These are phyloP conservation scores for Auriscalpium vulgare DNA, from an alignment of 768 basidiomycete species.

Conservation along the genomic window DNA sequence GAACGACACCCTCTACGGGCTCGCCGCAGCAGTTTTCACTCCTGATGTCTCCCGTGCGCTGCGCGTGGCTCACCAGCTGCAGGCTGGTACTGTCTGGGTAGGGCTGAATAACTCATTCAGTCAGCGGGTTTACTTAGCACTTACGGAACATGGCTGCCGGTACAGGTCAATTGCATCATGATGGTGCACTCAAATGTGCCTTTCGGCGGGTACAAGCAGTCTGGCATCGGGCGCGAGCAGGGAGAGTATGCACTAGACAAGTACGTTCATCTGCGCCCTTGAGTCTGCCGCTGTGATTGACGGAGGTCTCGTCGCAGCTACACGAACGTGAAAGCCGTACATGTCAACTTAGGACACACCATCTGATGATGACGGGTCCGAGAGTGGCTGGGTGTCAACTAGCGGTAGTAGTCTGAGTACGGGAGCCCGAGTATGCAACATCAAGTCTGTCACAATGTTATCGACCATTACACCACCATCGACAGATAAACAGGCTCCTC, in stretches of 20 bases:
- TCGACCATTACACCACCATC: too few relatives aligned
- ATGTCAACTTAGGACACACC: slow-evolving; percentile 4
- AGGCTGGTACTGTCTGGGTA: slow-evolving; percentile 79
- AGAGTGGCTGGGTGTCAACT: too few relatives aligned
- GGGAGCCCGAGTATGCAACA: too few relatives aligned
- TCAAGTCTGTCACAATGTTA: too few relatives aligned
- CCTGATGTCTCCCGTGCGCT: slow-evolving; percentile 70
- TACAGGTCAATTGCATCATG: slow-evolving; percentile 28
- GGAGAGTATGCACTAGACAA: slow-evolving; percentile 43
- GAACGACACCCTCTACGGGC: slow-evolving; percentile 83
- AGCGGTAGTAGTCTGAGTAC: too few relatives aligned
- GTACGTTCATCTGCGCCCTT: slow-evolving; percentile 12
- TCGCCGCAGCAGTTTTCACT: slow-evolving; percentile 84
- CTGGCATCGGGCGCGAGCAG: slow-evolving; percentile 59
- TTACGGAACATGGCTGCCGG: slow-evolving; percentile 24
- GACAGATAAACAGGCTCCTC: too few relatives aligned
- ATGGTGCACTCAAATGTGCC: slow-evolving; percentile 39
- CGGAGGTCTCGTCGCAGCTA: slow-evolving; percentile 1
- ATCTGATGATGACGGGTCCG: not conserved
- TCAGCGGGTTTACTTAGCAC: too few relatives aligned
- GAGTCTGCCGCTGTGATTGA: not conserved
- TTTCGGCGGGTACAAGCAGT: slow-evolving; percentile 65
- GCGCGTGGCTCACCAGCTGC: slow-evolving; percentile 60
- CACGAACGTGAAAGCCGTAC: slow-evolving; percentile 9
- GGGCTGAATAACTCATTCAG: not conserved